Conservation (phyloP, 2,329 filamentous ascomycete species). For the Pseudocercospora ulei region DNA sequence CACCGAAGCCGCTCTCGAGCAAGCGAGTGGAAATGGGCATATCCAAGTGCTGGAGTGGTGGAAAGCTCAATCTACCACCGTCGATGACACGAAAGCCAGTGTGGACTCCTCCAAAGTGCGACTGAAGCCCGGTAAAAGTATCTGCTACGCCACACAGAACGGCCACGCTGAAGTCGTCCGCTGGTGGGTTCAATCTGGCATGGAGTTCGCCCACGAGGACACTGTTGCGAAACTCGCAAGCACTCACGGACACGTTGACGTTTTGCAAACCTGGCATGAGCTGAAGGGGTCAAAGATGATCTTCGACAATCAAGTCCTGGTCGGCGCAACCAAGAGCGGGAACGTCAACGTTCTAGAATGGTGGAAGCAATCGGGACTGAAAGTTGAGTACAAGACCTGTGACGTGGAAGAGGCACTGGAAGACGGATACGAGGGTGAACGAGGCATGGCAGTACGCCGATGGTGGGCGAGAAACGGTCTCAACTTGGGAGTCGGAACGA, state of each 20-base stretch:
- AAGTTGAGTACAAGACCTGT: slow-evolving; percentile 87
- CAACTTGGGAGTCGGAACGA: slow-evolving; percentile 70
- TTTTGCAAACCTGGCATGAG: slow-evolving; percentile 73
- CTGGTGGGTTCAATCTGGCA: slow-evolving; percentile 79
- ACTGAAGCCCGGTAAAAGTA: slow-evolving; percentile 73
- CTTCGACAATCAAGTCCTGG: slow-evolving; percentile 73
- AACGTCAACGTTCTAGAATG: slow-evolving; percentile 79
- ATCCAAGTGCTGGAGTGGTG: slow-evolving; percentile 89
- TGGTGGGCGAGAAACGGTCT: slow-evolving; percentile 87
- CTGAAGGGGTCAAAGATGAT: slow-evolving; percentile 66
- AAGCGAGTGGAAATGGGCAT: slow-evolving; percentile 74
- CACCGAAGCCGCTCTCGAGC: slow-evolving; percentile 77
- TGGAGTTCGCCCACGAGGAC: slow-evolving; percentile 70
- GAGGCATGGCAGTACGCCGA: slow-evolving; percentile 60
- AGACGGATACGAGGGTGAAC: slow-evolving; percentile 61
- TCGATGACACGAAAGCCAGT: slow-evolving; percentile 26
- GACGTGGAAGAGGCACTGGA: slow-evolving; percentile 92
- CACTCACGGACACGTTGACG: slow-evolving; percentile 71
- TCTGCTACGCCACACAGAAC: slow-evolving; percentile 73
- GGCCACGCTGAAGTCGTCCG: slow-evolving; percentile 66
- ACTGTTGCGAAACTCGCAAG: slow-evolving; percentile 75
- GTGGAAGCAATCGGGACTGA: slow-evolving; percentile 71
- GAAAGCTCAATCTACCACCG: slow-evolving; percentile 49
- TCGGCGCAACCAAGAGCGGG: slow-evolving; percentile 78
- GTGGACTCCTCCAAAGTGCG: slow-evolving; percentile 38